phyloP scores from a whole-genome alignment of 495 filamentous ascomycete genomes.

The Penicillium turbatum region DNA sequence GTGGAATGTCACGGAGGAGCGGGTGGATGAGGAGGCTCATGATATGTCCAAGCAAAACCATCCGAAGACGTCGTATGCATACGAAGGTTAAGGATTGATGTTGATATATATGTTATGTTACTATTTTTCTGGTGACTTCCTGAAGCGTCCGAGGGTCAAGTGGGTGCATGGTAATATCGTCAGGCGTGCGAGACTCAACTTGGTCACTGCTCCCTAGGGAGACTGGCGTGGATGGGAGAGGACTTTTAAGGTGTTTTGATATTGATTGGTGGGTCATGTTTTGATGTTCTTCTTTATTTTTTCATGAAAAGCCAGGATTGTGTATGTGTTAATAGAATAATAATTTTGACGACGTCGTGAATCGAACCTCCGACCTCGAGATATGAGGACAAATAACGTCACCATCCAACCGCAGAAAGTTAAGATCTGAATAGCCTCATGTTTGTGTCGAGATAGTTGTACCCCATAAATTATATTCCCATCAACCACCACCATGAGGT shows the following conservation, averaged over 20 bases:
- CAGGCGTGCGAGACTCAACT: not conserved
- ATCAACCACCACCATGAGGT: not conserved
- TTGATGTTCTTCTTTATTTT: not conserved
- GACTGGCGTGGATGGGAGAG: not conserved
- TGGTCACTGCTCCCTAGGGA: not conserved
- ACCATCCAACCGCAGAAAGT: not conserved
- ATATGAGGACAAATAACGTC: not conserved
- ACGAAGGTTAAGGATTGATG: not conserved
- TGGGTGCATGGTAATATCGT: not conserved
- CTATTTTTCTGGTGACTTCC: too few species aligned
- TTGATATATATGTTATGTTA: not conserved
- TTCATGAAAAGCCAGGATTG: not conserved
- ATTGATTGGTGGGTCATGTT: not conserved
- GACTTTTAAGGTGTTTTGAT: not conserved
- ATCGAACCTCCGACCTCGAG: not conserved
- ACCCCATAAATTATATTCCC: not conserved
- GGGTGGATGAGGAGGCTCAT: not conserved
- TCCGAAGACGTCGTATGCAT: not conserved
- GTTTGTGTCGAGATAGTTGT: not conserved
- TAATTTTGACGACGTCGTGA: not conserved
- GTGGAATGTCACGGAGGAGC: conserved; percentile 14
- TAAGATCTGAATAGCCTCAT: not conserved
- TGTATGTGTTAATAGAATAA: not conserved
- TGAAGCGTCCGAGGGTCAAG: too few species aligned
- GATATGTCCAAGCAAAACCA: too few species aligned